Conservation (phyloP, 352 stramenopile species). For the Phytophthora pistaciae region DNA sequence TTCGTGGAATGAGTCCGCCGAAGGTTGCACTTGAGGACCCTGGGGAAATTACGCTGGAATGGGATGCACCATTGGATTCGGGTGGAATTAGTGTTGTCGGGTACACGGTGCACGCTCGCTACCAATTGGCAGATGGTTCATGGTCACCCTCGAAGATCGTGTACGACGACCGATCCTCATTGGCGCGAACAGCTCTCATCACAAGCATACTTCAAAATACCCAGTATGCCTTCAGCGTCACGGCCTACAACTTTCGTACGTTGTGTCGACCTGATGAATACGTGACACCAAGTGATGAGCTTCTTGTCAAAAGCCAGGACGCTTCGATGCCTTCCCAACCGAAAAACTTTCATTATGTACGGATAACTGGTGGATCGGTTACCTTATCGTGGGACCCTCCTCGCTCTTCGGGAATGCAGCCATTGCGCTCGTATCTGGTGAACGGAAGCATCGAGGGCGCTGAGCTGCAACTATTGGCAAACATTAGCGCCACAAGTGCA, state of each 20-base stretch:
- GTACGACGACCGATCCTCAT: constrained; percentile 49
- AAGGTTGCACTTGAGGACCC: constrained; percentile 47
- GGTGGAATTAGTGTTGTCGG: constrained; percentile 56
- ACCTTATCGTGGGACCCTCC: constrained; percentile 56
- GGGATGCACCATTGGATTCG: constrained; percentile 48
- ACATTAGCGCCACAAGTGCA: constrained; percentile 17
- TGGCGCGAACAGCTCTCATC: constrained; percentile 31
- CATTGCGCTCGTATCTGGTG: constrained; percentile 45
- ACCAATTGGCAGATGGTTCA: constrained; percentile 30
- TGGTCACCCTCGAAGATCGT: constrained; percentile 44
- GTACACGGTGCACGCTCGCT: constrained; percentile 45
- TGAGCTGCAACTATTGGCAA: constrained; percentile 12
- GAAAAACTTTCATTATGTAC: constrained; percentile 36
- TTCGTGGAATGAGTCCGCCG: constrained; percentile 35
- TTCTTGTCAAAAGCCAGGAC: constrained; percentile 48
- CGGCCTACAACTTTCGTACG: constrained; percentile 55
- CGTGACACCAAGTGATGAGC: constrained; percentile 34
- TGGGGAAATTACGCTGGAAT: constrained; percentile 54
- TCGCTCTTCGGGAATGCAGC: constrained; percentile 41
- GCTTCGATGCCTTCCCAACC: constrained; percentile 50
- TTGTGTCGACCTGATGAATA: constrained; percentile 45
- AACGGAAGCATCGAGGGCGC: constrained; percentile 7
- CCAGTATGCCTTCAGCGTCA: constrained; percentile 56
- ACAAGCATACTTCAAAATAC: constrained; percentile 46
- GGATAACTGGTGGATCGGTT: constrained; percentile 51